phyloP scores from a whole-genome alignment of 176 grass and related monocot genomes.

The Avena atlantica region DNA sequence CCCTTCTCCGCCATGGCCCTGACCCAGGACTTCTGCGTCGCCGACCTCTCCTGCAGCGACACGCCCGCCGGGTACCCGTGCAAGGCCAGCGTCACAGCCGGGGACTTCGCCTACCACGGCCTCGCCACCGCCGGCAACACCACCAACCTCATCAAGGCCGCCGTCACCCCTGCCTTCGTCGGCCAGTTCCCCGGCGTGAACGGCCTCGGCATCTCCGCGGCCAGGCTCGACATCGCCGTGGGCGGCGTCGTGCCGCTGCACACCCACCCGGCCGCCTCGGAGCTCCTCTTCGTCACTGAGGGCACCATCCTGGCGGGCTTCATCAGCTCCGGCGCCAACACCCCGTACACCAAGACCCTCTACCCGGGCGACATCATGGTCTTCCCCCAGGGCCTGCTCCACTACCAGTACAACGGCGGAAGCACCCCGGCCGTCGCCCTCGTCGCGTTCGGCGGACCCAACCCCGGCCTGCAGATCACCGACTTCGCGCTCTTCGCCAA shows the following conservation, averaged over 20 bases:
- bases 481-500: constrained; percentile 57
- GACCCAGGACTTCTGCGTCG: constrained; percentile 82
- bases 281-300: constrained; percentile 27
- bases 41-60: constrained; percentile 57
- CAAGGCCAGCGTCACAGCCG: not conserved
- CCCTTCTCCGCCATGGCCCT: constrained; percentile 43
- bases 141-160: constrained; percentile 66
- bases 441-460: constrained; percentile 49
- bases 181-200: constrained; percentile 21
- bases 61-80: constrained; percentile 54
- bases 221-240: constrained; percentile 23
- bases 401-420: constrained; percentile 70
- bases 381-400: constrained; percentile 62
- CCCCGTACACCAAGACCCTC: constrained; percentile 40
- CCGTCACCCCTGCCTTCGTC: constrained; percentile 49
- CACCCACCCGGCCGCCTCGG: constrained; percentile 20
- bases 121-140: constrained; percentile 58
- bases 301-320: constrained; percentile 55
- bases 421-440: constrained; percentile 18
- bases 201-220: constrained; percentile 21
- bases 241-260: constrained; percentile 25
- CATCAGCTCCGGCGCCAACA: constrained; percentile 61
- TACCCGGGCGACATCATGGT: constrained; percentile 42
- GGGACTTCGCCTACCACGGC: constrained; percentile 65
- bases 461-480: constrained; percentile 59